phyloP scores from a whole-genome alignment of 768 basidiomycete genomes.

The Phlegmacium glaucopus region DNA sequence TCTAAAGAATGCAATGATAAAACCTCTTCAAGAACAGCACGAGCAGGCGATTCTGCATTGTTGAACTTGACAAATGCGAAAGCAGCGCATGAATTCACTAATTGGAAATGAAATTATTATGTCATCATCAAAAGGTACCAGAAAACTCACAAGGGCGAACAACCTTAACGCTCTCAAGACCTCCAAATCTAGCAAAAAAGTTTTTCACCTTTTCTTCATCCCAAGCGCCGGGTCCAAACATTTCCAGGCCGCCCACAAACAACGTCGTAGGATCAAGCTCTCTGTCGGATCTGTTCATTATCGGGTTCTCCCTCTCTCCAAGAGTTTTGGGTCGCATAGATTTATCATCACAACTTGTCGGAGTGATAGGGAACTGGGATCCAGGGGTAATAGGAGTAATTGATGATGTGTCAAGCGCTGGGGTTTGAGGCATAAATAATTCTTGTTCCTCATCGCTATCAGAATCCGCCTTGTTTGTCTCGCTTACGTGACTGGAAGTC shows the following conservation, averaged over 20 bases:
- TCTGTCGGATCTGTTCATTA: conserved; percentile 24
- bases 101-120: neutral
- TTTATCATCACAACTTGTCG: conserved; percentile 35
- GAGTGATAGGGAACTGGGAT: conserved; percentile 48
- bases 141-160: conserved; percentile 55
- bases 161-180: conserved; percentile 61
- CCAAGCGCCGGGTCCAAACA: conserved; percentile 63
- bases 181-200: conserved; percentile 64
- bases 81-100: conserved; percentile 62
- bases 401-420: conserved; percentile 44
- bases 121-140: neutral
- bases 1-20: neutral
- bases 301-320: conserved; percentile 20
- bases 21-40: conserved; percentile 67
- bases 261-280: conserved; percentile 65
- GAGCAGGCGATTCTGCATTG: conserved; percentile 59
- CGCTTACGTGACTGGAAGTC: neutral
- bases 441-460: conserved; percentile 27
- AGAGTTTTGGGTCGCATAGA: conserved; percentile 22
- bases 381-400: conserved; percentile 49
- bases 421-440: conserved; percentile 39
- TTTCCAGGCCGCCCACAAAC: conserved; percentile 75
- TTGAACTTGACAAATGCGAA: conserved; percentile 80
- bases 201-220: conserved; percentile 56
- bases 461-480: neutral